A percentile compares a stretch with the other conserved stretches of the same genome.
Conservation (phyloP, 164 flowering plant genomes). For the Tetrastigma voinierianum region DNA sequence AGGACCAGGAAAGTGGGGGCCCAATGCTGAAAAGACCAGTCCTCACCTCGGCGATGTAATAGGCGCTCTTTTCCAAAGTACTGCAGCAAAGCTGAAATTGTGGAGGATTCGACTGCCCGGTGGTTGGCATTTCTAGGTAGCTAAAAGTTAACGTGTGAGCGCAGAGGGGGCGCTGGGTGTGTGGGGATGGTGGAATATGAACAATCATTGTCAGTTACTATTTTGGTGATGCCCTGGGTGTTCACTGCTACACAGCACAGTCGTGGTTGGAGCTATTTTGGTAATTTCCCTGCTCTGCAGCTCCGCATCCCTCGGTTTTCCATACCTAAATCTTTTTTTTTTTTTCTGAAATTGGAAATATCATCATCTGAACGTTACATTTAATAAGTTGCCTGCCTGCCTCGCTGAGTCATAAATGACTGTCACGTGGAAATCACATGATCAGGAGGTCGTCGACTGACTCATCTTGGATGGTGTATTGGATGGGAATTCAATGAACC, state of each 20-base stretch:
- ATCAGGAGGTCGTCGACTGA: no score
- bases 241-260: neutral
- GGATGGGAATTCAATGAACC: no score
- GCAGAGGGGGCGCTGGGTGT: neutral
- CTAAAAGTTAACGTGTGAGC: slow-evolving; percentile 5
- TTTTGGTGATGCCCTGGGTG: neutral
- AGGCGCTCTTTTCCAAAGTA: slow-evolving; percentile 11
- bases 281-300: neutral
- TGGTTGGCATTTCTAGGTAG: neutral
- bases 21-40: slow-evolving; percentile 8
- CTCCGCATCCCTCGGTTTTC: no score
- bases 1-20: neutral
- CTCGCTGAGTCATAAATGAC: no score
- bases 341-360: no score
- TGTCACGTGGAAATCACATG: no score
- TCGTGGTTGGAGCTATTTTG: neutral
- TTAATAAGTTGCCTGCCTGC: no score
- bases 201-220: slow-evolving; percentile 4
- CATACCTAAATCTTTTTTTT: no score
- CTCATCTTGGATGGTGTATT: no score
- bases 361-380: no score
- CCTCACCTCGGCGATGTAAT: neutral
- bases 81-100: neutral
- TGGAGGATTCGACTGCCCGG: neutral
- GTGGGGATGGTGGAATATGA: neutral